Percentiles rank a stretch among this genome's conserved stretches.
Conservation (phyloP, 306 rosid genomes). For the Argentina anserina region DNA sequence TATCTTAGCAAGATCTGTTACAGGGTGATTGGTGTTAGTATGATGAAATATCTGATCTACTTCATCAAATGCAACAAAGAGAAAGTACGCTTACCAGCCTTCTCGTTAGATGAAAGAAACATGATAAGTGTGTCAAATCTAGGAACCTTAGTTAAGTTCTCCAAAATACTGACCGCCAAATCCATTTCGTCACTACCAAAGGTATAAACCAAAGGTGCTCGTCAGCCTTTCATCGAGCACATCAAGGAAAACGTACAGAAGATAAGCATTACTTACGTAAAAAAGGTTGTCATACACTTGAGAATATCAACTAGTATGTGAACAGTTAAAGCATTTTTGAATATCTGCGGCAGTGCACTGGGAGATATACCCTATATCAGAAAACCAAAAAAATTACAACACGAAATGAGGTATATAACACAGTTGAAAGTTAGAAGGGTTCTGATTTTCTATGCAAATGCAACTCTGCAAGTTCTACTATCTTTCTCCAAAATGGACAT, state of each 20-base stretch:
- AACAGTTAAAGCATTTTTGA: conserved; percentile 78
- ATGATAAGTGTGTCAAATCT: conserved; percentile 71
- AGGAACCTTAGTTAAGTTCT: conserved; percentile 67
- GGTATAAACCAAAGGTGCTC: conserved; percentile 1
- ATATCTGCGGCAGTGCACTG: conserved; percentile 60
- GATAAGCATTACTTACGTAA: conserved; percentile 45
- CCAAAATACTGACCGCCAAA: conserved; percentile 56
- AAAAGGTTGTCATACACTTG: conserved; percentile 74
- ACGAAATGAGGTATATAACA: background rate
- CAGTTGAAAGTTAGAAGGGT: background rate
- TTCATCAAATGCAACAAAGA: background rate
- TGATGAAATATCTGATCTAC: background rate
- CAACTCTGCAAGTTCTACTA: background rate
- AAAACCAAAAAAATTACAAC: conserved; percentile 9
- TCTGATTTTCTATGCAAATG: background rate
- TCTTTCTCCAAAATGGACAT: background rate
- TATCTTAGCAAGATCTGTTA: conserved; percentile 62
- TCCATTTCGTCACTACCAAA: conserved; percentile 73
- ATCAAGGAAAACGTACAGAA: conserved; percentile 1
- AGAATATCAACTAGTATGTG: conserved; percentile 64
- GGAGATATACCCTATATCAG: conserved; percentile 61
- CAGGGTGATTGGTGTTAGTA: conserved; percentile 19
- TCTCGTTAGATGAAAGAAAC: conserved; percentile 69
- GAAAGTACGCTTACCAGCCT: conserved; percentile 49
- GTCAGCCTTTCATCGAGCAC: conserved; percentile 20